Evolutionary conservation across 176 grass and related monocot genomes (phyloP).

Genomic region (Miscanthus lutarioriparius): DNA sequence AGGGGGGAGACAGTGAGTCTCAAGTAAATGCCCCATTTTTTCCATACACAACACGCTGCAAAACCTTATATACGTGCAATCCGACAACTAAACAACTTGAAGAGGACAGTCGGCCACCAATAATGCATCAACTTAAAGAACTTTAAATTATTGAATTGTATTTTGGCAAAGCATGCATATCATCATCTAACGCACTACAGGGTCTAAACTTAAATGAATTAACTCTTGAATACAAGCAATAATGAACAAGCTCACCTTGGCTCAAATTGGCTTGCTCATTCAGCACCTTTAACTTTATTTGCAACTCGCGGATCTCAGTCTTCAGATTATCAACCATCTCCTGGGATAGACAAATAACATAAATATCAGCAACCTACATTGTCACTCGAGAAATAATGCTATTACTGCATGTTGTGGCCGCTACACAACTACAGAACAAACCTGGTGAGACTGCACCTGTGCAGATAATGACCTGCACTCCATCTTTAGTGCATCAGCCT

Average conservation of each 20-base stretch:
- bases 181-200: background rate
- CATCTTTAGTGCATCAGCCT: slow-evolving; percentile 43
- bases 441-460: slow-evolving; percentile 46
- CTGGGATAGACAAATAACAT: background rate
- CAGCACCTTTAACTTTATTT: background rate
- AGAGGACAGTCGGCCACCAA: background rate
- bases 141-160: background rate
- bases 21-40: too few species aligned
- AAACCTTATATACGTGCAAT: too few species aligned
- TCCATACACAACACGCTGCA: too few species aligned
- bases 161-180: background rate
- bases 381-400: background rate
- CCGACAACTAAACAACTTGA: too few species aligned
- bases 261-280: background rate
- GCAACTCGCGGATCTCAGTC: background rate
- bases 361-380: background rate
- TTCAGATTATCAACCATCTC: background rate
- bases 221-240: background rate
- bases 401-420: background rate
- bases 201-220: background rate
- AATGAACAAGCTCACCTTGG: background rate
- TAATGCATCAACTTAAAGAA: background rate
- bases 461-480: slow-evolving; percentile 34
- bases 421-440: background rate
- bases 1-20: too few species aligned